These are phyloP conservation scores for Elaeagnus macrophylla DNA, from an alignment of 306 rosid species.

Conservation along the genomic window DNA sequence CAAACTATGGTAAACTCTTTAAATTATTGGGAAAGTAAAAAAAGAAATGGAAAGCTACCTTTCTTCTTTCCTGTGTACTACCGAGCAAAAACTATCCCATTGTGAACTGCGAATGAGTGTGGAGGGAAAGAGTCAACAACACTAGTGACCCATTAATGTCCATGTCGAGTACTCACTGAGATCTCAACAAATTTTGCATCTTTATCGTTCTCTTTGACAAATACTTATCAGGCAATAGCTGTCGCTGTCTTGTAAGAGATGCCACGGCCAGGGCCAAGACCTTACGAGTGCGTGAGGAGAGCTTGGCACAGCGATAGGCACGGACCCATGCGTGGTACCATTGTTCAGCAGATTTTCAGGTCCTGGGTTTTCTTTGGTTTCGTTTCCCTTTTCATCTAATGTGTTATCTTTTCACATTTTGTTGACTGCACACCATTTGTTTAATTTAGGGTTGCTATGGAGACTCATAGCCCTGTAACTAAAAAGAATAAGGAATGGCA, in stretches of 20 bases:
- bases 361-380: conserved; percentile 36
- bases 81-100: conserved; percentile 46
- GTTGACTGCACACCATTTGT: conserved; percentile 57
- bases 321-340: conserved; percentile 78
- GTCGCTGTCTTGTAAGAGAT: conserved; percentile 44
- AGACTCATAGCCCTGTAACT: conserved; percentile 57
- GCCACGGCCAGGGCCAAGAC: conserved; percentile 99
- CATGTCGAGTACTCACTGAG: conserved; percentile 26
- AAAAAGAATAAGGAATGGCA: conserved; percentile 95
- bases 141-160: conserved; percentile 43
- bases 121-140: conserved; percentile 7
- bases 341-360: conserved; percentile 97
- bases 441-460: conserved; percentile 83
- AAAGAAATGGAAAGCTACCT: conserved; percentile 45
- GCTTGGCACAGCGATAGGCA: conserved; percentile 99
- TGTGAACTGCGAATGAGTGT: conserved; percentile 38
- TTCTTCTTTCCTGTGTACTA: conserved; percentile 24
- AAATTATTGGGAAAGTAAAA: conserved; percentile 44
- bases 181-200: conserved; percentile 17
- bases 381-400: background rate
- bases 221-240: conserved; percentile 2
- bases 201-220: conserved; percentile 23
- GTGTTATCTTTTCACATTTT: conserved; percentile 29
- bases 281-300: conserved; percentile 93
- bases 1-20: conserved; percentile 32